phyloP scores from a whole-genome alignment of 345 rosid genomes.

The Xanthoceras sorbifolium region DNA sequence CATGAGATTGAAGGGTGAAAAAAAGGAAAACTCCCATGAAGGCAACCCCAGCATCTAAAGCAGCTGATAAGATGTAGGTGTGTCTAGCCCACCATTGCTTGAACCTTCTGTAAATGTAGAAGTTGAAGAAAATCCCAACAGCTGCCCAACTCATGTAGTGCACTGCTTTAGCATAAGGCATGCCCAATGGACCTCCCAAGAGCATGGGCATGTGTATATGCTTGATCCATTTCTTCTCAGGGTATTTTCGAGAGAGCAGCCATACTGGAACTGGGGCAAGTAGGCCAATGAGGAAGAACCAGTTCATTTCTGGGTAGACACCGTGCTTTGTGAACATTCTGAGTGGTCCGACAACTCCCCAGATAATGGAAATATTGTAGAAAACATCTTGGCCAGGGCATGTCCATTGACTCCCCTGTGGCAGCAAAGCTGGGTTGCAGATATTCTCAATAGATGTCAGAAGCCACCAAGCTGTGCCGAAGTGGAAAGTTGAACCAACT shows the following conservation, averaged over 20 bases:
- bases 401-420: constrained; percentile 80
- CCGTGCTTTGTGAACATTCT: constrained; percentile 65
- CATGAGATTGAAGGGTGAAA: constrained; percentile 51
- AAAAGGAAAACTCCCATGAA: constrained; percentile 62
- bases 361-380: constrained; percentile 77
- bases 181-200: constrained; percentile 39
- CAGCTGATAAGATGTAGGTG: constrained; percentile 70
- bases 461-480: constrained; percentile 77
- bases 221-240: constrained; percentile 62
- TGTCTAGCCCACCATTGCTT: constrained; percentile 78
- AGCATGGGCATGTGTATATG: constrained; percentile 63
- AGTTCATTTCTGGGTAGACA: constrained; percentile 56
- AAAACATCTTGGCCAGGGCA: constrained; percentile 70
- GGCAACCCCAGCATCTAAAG: constrained; percentile 77
- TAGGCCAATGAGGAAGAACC: constrained; percentile 75
- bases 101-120: constrained; percentile 50
- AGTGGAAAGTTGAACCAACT: constrained; percentile 57
- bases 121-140: constrained; percentile 69
- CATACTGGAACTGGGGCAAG: constrained; percentile 70
- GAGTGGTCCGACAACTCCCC: constrained; percentile 79
- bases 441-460: constrained; percentile 54
- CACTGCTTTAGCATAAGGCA: constrained; percentile 68
- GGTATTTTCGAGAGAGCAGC: constrained; percentile 51
- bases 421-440: constrained; percentile 50
- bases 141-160: constrained; percentile 54